Evolutionary conservation across 257 asterid genomes (phyloP).

Genomic region (Datura wrightii): DNA sequence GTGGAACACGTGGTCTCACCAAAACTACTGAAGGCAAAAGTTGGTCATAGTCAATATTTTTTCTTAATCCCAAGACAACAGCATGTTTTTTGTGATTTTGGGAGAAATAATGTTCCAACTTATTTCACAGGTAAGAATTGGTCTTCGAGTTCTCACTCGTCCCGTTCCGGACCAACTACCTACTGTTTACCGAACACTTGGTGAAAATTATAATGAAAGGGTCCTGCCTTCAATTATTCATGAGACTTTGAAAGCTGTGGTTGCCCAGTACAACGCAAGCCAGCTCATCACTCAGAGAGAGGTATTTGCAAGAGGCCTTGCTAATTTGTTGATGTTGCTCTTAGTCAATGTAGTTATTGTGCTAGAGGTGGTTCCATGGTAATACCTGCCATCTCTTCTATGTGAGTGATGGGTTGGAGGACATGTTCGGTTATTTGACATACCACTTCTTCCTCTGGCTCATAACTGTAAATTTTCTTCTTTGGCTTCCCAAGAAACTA

Average conservation of each 20-base stretch:
- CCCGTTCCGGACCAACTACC: slow-evolving; percentile 86
- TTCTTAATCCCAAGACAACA: neutral
- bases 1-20: neutral
- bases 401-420: neutral
- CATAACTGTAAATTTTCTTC: neutral
- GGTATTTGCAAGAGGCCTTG: slow-evolving; percentile 45
- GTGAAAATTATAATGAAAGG: slow-evolving; percentile 84
- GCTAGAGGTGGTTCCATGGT: neutral
- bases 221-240: slow-evolving; percentile 88
- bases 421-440: neutral
- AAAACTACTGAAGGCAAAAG: neutral
- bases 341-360: neutral
- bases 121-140: slow-evolving; percentile 74
- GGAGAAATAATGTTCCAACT: slow-evolving; percentile 9
- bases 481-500: neutral
- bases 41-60: neutral
- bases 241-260: slow-evolving; percentile 88
- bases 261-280: slow-evolving; percentile 91
- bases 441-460: neutral
- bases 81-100: neutral
- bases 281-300: slow-evolving; percentile 96
- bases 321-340: neutral
- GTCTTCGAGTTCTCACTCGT: slow-evolving; percentile 90
- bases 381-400: neutral
- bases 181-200: slow-evolving; percentile 75